These are phyloP conservation scores for Globisporangium paddicum DNA, from an alignment of 352 stramenopile species.

Conservation along the genomic window DNA sequence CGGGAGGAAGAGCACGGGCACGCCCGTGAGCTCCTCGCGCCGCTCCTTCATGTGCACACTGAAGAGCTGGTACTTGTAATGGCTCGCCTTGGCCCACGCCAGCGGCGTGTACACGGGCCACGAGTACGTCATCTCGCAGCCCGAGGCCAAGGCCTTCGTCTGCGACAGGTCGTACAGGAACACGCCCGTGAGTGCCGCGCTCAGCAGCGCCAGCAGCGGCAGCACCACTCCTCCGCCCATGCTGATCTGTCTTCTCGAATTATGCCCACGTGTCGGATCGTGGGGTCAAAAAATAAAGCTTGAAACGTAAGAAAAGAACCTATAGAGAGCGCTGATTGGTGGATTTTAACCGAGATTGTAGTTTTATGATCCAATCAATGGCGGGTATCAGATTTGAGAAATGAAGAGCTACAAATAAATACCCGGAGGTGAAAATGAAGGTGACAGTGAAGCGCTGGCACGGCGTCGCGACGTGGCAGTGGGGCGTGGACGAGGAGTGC, in stretches of 20 bases:
- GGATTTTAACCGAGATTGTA: neutral
- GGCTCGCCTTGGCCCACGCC: conserved; percentile 24
- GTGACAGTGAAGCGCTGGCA: conserved; percentile 85
- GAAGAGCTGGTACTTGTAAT: conserved; percentile 67
- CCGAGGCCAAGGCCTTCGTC: conserved; percentile 26
- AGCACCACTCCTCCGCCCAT: conserved; percentile 27
- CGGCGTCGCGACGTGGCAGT: conserved; percentile 88
- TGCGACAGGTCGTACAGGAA: conserved; percentile 40
- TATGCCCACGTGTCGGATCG: neutral
- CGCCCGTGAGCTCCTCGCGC: conserved; percentile 40
- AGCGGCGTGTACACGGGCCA: conserved; percentile 75
- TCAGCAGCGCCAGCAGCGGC: conserved; percentile 48
- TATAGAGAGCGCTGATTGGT: neutral
- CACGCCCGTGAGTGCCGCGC: conserved; percentile 18
- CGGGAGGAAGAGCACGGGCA: conserved; percentile 80
- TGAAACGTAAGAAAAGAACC: neutral
- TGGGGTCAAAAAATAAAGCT: too few species aligned
- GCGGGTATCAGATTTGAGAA: too few species aligned
- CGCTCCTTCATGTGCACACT: conserved; percentile 63
- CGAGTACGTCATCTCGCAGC: conserved; percentile 86
- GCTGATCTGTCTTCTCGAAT: neutral
- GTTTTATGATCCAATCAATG: too few species aligned
- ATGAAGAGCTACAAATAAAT: too few species aligned
- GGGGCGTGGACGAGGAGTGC: conserved; percentile 90
- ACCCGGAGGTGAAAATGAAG: conserved; percentile 60